Base-by-base conservation (phyloP, 768 basidiomycete species). In the Amyloporia xantha region DNA sequence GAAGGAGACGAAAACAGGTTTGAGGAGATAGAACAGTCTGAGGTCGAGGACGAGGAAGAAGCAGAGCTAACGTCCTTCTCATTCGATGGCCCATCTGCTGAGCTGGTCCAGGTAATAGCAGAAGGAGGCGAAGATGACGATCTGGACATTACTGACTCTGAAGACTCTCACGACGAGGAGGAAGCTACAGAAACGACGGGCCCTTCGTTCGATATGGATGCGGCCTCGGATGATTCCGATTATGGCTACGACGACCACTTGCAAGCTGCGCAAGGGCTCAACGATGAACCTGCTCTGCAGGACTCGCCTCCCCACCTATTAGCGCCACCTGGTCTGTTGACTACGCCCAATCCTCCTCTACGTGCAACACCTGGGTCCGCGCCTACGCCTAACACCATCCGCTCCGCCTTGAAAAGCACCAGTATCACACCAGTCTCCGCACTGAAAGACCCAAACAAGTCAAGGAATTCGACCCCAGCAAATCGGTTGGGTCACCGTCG, bases 21-120 rank as follows among this genome's bases (percentile, higher is more conserved):
- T 20, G 76, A 76, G 41, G 78, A 75, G 42, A 65, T 59, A 33
- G 66, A 67, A 2, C 76, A 75, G 44, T 61, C 62, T 4, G 69
- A 67, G 23, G 55, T 54, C 13, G 78, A 80, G 38, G 84, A 82
- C 54, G 81, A 75, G 51, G 84, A 84, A 62, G 85, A 86, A 57
- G 70, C 76, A 44, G 80, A 80, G 55, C 67, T 86, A 54, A 79
- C 73, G 9, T 86, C 85, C 45, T 90, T 89, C 66, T 81, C 78
- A 24, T 82, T 86, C 30, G 87, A 87, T 60, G 78, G 67, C 5
- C 71, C 79, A 38, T 52, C 78, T 7, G 71, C 74, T 11, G 78
- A 74, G 15, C 65, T 73, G 26, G 75, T 76, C 42, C 69, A 75
- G 30, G 68, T 76, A 41, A 74, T 78, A 70, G 75, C 79, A 26